phyloP scores from a whole-genome alignment of 2,329 filamentous ascomycete species.

The Pochonia chlamydosporia region DNA sequence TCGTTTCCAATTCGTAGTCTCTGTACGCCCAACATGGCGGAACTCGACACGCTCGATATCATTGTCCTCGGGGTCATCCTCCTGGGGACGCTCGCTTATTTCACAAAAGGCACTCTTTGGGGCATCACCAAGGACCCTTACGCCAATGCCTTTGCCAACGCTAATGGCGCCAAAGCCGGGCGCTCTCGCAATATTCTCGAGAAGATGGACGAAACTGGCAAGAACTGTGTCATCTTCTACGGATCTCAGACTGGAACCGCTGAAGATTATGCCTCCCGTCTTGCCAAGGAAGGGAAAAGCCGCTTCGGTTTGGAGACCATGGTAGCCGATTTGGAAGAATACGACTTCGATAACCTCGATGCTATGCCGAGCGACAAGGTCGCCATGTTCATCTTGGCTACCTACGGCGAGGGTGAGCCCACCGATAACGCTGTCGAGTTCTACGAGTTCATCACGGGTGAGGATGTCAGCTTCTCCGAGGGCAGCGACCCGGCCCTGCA shows the following conservation, averaged over 20 bases:
- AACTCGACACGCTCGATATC: conserved; percentile 93
- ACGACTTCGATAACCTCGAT: conserved; percentile 93
- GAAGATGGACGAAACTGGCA: conserved; percentile 91
- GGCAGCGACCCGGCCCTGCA: conserved; percentile 66
- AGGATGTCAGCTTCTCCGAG: conserved; percentile 76
- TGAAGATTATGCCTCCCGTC: conserved; percentile 92
- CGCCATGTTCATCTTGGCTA: conserved; percentile 91
- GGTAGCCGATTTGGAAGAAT: conserved; percentile 96
- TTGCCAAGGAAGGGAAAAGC: conserved; percentile 96
- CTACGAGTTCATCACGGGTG: conserved; percentile 87
- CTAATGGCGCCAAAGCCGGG: conserved; percentile 65
- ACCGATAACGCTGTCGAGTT: conserved; percentile 99
- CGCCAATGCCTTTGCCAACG: conserved; percentile 65
- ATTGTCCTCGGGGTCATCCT: conserved; percentile 83
- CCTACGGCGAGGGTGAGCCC: conserved; percentile 96
- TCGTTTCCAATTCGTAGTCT: background rate
- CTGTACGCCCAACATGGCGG: conserved; percentile 61
- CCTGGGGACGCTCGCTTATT: conserved; percentile 85
- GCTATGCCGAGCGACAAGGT: conserved; percentile 83
- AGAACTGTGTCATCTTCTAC: conserved; percentile 98
- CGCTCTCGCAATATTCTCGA: conserved; percentile 90
- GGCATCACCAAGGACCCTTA: conserved; percentile 84
- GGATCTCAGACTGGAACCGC: conserved; percentile 97
- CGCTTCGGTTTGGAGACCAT: conserved; percentile 96
- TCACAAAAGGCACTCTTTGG: conserved; percentile 97